phyloP scores from a whole-genome alignment of 2,329 filamentous ascomycete genomes.

The Pseudocercospora vitis region DNA sequence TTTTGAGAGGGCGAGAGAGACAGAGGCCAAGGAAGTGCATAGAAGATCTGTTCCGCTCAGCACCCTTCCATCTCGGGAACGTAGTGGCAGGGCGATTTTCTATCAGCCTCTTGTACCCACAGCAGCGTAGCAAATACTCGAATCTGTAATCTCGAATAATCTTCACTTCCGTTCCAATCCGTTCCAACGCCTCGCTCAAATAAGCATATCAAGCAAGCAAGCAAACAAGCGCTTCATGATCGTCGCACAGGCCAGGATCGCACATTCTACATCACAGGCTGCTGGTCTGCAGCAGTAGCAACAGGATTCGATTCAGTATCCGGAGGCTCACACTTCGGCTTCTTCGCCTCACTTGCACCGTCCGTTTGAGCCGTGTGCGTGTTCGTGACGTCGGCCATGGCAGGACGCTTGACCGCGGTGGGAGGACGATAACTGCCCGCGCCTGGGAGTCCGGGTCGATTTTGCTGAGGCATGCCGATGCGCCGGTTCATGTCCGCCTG shows the following conservation, averaged over 20 bases:
- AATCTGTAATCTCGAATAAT: no score
- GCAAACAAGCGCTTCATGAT: no score
- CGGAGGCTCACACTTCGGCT: no score
- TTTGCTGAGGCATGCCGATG: constrained; percentile 49
- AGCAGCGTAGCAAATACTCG: no score
- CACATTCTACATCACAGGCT: neutral
- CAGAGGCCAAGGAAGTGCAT: no score
- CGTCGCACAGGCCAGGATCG: neutral
- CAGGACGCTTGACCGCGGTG: constrained; percentile 37
- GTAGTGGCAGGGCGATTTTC: no score
- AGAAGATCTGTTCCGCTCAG: no score
- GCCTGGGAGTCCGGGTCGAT: constrained; percentile 42
- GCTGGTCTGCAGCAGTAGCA: neutral
- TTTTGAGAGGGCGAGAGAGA: no score
- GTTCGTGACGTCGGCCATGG: constrained; percentile 51
- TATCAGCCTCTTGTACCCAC: no score
- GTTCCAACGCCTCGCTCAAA: constrained; percentile 18
- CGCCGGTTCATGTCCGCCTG: constrained; percentile 48
- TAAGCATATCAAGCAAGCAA: neutral
- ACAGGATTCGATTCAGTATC: no score
- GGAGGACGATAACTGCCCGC: constrained; percentile 49
- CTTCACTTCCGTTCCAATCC: no score
- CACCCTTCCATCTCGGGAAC: no score
- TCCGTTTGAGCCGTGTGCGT: constrained; percentile 34
- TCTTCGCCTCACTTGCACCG: constrained; percentile 43